These are phyloP conservation scores for Spathaspora arborariae DNA, from an alignment of 805 yeast species.

Conservation along the genomic window DNA sequence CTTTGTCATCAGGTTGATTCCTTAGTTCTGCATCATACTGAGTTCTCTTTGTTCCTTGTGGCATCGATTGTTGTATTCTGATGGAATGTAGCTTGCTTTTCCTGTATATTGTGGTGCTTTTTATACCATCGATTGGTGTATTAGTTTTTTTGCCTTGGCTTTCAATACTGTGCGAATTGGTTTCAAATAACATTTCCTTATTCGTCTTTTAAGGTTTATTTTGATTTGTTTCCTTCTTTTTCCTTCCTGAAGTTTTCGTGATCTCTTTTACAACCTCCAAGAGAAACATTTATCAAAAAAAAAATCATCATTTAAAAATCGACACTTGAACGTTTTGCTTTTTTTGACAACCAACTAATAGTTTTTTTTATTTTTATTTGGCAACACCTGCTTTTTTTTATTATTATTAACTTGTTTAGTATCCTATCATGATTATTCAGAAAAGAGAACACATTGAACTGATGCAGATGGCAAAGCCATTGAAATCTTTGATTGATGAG, in stretches of 20 bases:
- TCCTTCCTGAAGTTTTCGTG: neutral
- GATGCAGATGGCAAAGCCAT: constrained; percentile 26
- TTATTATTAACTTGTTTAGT: neutral
- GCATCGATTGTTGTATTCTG: neutral
- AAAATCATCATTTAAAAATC: neutral
- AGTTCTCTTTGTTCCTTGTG: neutral
- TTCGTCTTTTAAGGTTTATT: neutral
- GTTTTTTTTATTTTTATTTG: too few relatives aligned
- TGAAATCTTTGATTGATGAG: constrained; percentile 30
- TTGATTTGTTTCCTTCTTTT: neutral
- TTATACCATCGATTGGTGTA: neutral
- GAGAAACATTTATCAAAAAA: too few relatives aligned
- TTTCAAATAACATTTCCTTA: neutral
- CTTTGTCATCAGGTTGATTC: neutral
- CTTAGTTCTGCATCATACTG: neutral
- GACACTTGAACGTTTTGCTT: too few relatives aligned
- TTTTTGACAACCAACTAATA: too few relatives aligned
- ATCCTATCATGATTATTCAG: constrained; percentile 27
- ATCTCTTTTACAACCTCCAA: too few relatives aligned
- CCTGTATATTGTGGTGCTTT: neutral
- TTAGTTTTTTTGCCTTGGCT: neutral
- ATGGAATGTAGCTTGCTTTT: neutral
- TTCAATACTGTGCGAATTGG: neutral
- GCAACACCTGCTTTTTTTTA: neutral
- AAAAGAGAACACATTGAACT: constrained; percentile 25